Conservation (phyloP, 805 yeast species). For the Helenozyma rhizophorensis region DNA sequence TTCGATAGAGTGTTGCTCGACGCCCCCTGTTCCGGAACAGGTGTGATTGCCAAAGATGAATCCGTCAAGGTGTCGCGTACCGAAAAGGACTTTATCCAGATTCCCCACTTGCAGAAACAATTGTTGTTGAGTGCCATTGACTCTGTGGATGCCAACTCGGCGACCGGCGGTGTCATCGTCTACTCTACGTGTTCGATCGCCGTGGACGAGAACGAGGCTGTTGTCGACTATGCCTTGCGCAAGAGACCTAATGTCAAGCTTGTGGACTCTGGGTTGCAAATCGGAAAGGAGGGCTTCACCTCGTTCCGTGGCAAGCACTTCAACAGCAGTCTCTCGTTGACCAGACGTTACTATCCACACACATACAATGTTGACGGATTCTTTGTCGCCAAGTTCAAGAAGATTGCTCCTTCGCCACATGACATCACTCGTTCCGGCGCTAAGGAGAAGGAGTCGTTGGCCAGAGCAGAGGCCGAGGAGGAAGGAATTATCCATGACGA, state of each 20-base stretch:
- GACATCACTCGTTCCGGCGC: constrained; percentile 87
- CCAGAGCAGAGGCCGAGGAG: constrained; percentile 76
- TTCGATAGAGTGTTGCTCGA: constrained; percentile 91
- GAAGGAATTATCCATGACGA: constrained; percentile 83
- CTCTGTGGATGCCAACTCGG: constrained; percentile 89
- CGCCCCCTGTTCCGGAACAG: constrained; percentile 99
- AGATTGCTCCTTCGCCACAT: constrained; percentile 80
- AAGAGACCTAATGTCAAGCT: constrained; percentile 94
- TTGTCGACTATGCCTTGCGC: constrained; percentile 94
- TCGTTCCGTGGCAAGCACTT: constrained; percentile 91
- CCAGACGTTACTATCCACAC: constrained; percentile 97
- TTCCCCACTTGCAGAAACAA: constrained; percentile 96
- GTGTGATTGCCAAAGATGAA: constrained; percentile 97
- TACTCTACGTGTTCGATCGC: constrained; percentile 98
- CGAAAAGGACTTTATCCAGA: constrained; percentile 92
- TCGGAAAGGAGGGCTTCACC: constrained; percentile 95
- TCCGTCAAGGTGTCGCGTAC: constrained; percentile 90
- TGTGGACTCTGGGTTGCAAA: constrained; percentile 86
- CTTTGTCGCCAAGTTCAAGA: constrained; percentile 93
- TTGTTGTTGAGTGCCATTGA: constrained; percentile 91
- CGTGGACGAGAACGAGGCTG: constrained; percentile 97
- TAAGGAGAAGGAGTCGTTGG: constrained; percentile 72
- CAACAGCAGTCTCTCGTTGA: constrained; percentile 67
- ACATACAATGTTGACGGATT: constrained; percentile 98
- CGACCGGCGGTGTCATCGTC: constrained; percentile 90